Evolutionary conservation across 805 yeast genomes (phyloP).

Genomic region (Yamadazyma nakazawae): DNA sequence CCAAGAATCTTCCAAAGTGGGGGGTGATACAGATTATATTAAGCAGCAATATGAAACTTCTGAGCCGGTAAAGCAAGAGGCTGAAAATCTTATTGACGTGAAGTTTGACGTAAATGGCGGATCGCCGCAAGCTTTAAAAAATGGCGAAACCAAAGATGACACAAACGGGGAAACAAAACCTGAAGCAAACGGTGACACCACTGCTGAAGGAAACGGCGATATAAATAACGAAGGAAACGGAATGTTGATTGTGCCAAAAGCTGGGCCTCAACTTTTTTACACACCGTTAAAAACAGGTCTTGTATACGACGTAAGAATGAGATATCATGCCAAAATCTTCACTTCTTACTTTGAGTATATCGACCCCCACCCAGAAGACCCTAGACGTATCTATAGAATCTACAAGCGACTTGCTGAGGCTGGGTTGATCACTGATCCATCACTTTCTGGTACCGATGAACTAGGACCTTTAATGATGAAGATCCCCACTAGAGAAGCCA

Average conservation of each 20-base stretch:
- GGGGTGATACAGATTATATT: neutral
- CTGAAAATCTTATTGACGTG: neutral
- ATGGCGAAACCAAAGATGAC: neutral
- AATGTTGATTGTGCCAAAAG: conserved; percentile 45
- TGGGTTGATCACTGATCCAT: conserved; percentile 80
- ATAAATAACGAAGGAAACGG: neutral
- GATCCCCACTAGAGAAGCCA: conserved; percentile 87
- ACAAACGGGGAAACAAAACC: neutral
- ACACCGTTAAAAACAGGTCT: conserved; percentile 84
- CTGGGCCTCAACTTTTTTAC: conserved; percentile 66
- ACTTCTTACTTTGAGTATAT: conserved; percentile 90
- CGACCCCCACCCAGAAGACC: conserved; percentile 99
- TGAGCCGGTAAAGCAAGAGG: neutral
- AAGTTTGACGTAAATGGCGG: neutral
- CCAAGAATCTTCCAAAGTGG: neutral
- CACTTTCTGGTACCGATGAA: conserved; percentile 66
- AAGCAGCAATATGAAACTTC: neutral
- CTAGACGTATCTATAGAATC: conserved; percentile 89
- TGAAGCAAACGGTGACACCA: neutral
- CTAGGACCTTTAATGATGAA: conserved; percentile 86
- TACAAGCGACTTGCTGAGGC: conserved; percentile 93
- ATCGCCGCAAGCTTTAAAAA: neutral
- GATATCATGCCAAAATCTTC: conserved; percentile 93
- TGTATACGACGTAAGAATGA: conserved; percentile 95
- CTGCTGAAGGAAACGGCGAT: conserved; percentile 1